Evolutionary conservation across 148 eudicot species (phyloP).

Genomic region (Simmondsia chinensis): DNA sequence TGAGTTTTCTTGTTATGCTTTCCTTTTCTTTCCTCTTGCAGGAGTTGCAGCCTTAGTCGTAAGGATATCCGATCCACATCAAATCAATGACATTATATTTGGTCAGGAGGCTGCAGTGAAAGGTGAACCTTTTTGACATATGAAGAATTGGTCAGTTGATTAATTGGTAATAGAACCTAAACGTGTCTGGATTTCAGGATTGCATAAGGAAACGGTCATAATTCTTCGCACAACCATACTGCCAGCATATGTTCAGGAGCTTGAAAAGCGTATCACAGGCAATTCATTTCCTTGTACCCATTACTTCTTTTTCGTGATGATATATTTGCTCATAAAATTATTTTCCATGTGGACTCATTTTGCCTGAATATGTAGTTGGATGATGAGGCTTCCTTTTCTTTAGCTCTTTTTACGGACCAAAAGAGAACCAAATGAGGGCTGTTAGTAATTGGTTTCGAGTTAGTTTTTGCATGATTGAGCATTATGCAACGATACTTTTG

Average conservation of each 20-base stretch:
- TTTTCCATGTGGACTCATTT: background rate
- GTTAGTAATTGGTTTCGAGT: background rate
- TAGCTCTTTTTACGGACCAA: background rate
- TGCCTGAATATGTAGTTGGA: background rate
- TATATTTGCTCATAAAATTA: background rate
- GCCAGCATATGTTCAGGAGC: constrained; percentile 48
- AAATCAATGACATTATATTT: constrained; percentile 43
- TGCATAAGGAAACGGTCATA: constrained; percentile 46
- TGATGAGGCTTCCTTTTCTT: too few species aligned
- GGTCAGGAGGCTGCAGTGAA: constrained; percentile 45
- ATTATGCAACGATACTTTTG: too few species aligned
- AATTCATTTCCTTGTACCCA: constrained; percentile 3
- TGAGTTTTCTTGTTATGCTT: background rate
- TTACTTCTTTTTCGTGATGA: background rate
- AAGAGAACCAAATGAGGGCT: background rate
- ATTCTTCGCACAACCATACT: constrained; percentile 42
- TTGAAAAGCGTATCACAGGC: constrained; percentile 66
- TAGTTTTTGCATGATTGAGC: too few species aligned
- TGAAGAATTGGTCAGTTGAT: background rate
- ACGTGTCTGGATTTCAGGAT: constrained; percentile 33
- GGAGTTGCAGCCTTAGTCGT: constrained; percentile 63
- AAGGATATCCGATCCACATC: constrained; percentile 45
- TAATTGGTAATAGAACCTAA: constrained; percentile 3
- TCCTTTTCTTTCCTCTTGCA: constrained; percentile 20
- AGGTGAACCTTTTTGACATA: constrained; percentile 31